Base-by-base conservation (phyloP, 1,139 yeast species). In the Candida glucosophila region DNA sequence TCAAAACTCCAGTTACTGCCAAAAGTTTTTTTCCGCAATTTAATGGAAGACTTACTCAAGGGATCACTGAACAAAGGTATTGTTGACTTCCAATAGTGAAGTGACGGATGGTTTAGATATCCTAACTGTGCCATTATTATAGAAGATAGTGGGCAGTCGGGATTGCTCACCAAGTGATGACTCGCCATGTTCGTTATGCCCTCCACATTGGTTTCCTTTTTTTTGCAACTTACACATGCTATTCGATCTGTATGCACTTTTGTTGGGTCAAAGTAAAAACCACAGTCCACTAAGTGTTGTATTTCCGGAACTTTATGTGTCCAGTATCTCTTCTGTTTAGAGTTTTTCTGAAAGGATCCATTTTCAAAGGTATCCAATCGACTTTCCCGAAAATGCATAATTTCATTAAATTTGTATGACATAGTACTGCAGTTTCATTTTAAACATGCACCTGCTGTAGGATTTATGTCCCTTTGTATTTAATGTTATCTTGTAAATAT, bases 191-290 rank as follows among this genome's bases (percentile, higher is more conserved):
- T 49, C 6, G 41, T 39, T 3, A 53, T 49, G 9, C 47, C 52
- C 4, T 44, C 49, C 43, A 67, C 51, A 17, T 45, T 36, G 2
- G 51, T 50, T 33, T 70, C 73, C 15, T 56, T 55, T 32, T 56
- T 54, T 12, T 63, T 55, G 46, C 95, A 85, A 41, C 66, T 58
- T 25, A 63, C 67, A 44, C 95, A 85, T 2, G 73, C 58, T 5
- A 65, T 67, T 33, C 67, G 67, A 45, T 58, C 73, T n/a, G 45
- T 48, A 29, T 58, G 47, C 20, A 51, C 47, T 33, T 52, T 55
- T 1, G 66, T 59, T 2, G 94, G 93, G 9, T 72, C 60, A 47
- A 65, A 81, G 42, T 63, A 76, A 47, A 83, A 82, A 1, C 95
- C 95, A 15, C 72, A 62, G 18, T 62, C 65, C 2, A 85, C 82